Percentiles rank a stretch among this genome's conserved stretches.
Conservation (phyloP, 2,329 filamentous ascomycete species). For the Nemania serpens region DNA sequence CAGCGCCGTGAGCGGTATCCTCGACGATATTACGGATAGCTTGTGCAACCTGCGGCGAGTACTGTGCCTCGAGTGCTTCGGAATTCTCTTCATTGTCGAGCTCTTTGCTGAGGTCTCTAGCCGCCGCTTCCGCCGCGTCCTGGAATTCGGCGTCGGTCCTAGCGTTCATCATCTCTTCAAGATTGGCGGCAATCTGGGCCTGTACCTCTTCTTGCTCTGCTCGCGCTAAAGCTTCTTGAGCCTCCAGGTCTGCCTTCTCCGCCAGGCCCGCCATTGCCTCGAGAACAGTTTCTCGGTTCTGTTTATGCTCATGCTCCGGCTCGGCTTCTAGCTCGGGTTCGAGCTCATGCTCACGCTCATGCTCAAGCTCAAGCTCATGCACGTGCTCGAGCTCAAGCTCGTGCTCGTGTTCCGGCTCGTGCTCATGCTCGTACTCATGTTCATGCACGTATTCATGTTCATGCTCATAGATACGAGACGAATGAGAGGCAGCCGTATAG, state of each 20-base stretch:
- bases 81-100: conserved; percentile 60
- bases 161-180: conserved; percentile 55
- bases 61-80: conserved; percentile 56
- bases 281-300: conserved; percentile 68
- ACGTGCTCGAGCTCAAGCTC: conserved; percentile 38
- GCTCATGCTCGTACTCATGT: conserved; percentile 6
- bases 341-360: conserved; percentile 30
- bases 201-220: conserved; percentile 56
- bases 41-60: conserved; percentile 57
- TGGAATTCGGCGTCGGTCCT: conserved; percentile 60
- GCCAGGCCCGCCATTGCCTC: conserved; percentile 72
- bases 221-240: conserved; percentile 67
- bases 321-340: conserved; percentile 6
- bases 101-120: conserved; percentile 56
- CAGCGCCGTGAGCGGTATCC: conserved; percentile 60
- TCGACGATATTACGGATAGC: conserved; percentile 57
- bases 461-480: conserved; percentile 19
- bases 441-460: conserved; percentile 7
- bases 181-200: conserved; percentile 53
- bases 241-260: conserved; percentile 54
- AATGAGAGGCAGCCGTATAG: conserved; percentile 16
- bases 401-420: conserved; percentile 34
- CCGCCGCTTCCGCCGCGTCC: conserved; percentile 52
- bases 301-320: conserved; percentile 23
- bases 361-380: neutral